Evolutionary conservation across 805 yeast genomes (phyloP).

Genomic region (Candida maris): DNA sequence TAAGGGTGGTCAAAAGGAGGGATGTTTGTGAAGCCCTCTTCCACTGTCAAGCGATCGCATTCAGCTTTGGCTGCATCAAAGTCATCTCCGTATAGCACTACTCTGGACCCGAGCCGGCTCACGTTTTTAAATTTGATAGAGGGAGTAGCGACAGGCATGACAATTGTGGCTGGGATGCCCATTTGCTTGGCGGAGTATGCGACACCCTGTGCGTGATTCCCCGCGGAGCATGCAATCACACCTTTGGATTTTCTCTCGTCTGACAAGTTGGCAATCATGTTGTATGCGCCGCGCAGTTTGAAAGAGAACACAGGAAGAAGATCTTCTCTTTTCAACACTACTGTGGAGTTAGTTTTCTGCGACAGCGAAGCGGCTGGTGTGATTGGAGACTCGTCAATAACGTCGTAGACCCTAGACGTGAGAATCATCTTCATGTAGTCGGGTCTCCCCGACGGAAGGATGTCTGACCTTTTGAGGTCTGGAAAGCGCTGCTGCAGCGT

Average conservation of each 20-base stretch:
- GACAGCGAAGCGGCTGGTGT: conserved; percentile 72
- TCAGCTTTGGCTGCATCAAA: conserved; percentile 94
- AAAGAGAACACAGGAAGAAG: conserved; percentile 91
- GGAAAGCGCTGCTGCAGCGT: conserved; percentile 37
- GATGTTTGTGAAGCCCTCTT: conserved; percentile 76
- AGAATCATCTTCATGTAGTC: conserved; percentile 88
- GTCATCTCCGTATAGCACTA: conserved; percentile 88
- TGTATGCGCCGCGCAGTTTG: conserved; percentile 96
- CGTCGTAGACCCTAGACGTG: conserved; percentile 93
- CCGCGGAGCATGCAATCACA: conserved; percentile 97
- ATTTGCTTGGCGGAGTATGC: conserved; percentile 85
- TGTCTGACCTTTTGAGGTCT: conserved; percentile 47
- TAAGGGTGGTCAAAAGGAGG: conserved; percentile 99
- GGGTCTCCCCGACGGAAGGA: conserved; percentile 65
- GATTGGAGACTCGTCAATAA: conserved; percentile 85
- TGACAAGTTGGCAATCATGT: conserved; percentile 87
- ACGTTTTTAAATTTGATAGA: conserved; percentile 91
- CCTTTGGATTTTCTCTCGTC: conserved; percentile 69
- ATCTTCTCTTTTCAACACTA: conserved; percentile 87
- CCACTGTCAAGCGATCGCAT: conserved; percentile 66
- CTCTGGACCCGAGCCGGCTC: conserved; percentile 87
- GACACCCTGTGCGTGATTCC: conserved; percentile 99
- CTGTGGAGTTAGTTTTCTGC: conserved; percentile 68
- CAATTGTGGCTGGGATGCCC: conserved; percentile 91
- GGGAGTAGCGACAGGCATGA: conserved; percentile 98